A percentile compares a stretch with the other conserved stretches of the same genome.
phyloP scores from a whole-genome alignment of 805 yeast genomes.

The Yarrowia porcina region DNA sequence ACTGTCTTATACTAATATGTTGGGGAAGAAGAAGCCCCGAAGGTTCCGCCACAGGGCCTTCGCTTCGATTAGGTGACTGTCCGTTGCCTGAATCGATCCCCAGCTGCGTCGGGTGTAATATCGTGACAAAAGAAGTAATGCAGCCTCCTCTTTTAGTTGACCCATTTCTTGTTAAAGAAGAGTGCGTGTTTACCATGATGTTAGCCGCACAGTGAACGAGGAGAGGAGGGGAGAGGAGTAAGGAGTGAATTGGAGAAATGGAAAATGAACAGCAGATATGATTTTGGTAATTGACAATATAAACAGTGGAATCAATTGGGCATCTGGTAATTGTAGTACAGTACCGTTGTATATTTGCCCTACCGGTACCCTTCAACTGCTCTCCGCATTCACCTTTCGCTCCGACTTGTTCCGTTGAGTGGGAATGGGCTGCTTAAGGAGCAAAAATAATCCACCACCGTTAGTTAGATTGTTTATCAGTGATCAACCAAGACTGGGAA shows the following conservation, averaged over 20 bases:
- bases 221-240: no score
- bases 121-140: not conserved
- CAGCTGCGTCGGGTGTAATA: not conserved
- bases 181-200: not conserved
- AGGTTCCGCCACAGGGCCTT: not conserved
- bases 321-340: no score
- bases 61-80: not conserved
- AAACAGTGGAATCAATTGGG: no score
- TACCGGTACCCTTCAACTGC: no score
- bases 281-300: no score
- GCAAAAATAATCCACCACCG: not conserved
- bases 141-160: not conserved
- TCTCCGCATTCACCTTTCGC: no score
- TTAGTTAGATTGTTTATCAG: not conserved
- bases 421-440: not conserved
- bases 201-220: constrained; percentile 11
- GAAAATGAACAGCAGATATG: no score
- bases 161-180: no score
- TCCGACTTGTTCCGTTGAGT: not conserved
- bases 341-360: not conserved
- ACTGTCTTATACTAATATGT: not conserved
- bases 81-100: not conserved
- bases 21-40: no score
- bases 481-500: not conserved
- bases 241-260: no score